phyloP scores from a whole-genome alignment of 2,329 filamentous ascomycete genomes.

The Trichoderma citrinoviride region DNA sequence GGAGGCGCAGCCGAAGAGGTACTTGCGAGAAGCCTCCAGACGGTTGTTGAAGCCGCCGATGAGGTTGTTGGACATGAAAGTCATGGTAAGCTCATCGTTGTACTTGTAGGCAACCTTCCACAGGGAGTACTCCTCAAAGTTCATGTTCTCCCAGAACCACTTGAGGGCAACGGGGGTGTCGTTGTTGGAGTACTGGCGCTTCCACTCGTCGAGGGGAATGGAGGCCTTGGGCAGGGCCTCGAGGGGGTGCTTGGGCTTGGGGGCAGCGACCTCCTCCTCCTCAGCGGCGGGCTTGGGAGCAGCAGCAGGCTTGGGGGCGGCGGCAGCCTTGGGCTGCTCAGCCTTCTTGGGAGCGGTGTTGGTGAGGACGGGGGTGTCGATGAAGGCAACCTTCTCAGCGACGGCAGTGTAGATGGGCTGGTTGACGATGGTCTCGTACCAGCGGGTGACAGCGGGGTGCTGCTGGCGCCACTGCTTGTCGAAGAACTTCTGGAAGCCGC shows the following conservation, averaged over 20 bases:
- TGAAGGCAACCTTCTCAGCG: conserved; percentile 69
- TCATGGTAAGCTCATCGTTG: conserved; percentile 93
- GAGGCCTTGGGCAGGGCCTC: conserved; percentile 78
- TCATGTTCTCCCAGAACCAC: conserved; percentile 98
- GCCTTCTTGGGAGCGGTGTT: conserved; percentile 75
- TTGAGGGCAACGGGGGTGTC: conserved; percentile 82
- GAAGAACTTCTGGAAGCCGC: conserved; percentile 91
- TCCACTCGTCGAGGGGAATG: conserved; percentile 92
- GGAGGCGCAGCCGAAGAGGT: conserved; percentile 85
- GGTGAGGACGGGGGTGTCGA: conserved; percentile 75
- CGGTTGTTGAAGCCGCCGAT: conserved; percentile 97
- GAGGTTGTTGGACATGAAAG: conserved; percentile 99
- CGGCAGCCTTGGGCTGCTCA: conserved; percentile 62
- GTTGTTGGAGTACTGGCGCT: conserved; percentile 97
- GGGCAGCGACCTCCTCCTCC: conserved; percentile 43
- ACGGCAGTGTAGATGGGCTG: conserved; percentile 87
- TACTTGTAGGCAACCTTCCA: conserved; percentile 98
- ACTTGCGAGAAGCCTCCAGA: conserved; percentile 97
- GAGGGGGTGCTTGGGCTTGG: conserved; percentile 96
- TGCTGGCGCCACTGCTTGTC: conserved; percentile 82
- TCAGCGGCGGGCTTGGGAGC: conserved; percentile 36
- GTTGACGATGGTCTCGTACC: conserved; percentile 92
- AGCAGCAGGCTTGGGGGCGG: conserved; percentile 56
- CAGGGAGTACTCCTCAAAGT: conserved; percentile 92
- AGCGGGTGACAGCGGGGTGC: conserved; percentile 85